phyloP scores from a whole-genome alignment of 2,329 filamentous ascomycete genomes.

The Paracorniculantispora psalliotae region DNA sequence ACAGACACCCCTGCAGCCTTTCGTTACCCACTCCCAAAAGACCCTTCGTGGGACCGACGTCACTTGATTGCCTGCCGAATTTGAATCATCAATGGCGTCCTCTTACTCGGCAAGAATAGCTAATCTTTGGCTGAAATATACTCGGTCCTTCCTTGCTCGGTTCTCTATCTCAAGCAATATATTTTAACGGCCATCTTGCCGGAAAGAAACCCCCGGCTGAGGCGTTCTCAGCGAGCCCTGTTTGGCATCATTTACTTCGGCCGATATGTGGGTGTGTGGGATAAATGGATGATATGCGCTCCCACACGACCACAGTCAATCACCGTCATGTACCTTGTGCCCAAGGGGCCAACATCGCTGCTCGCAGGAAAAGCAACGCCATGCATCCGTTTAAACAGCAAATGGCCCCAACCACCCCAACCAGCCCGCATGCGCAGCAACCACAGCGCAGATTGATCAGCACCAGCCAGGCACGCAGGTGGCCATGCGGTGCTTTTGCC shows the following conservation, averaged over 20 bases:
- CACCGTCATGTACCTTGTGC: slow-evolving; percentile 2
- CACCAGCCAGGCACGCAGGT: slow-evolving; percentile 4
- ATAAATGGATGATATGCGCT: not conserved
- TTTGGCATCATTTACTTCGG: too few species aligned
- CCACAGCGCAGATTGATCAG: not conserved
- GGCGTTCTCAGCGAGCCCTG: too few species aligned
- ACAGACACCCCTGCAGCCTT: not conserved
- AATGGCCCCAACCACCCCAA: not conserved
- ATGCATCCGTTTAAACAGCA: not conserved
- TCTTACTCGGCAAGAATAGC: not conserved
- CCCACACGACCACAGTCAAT: not conserved
- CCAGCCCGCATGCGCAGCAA: not conserved
- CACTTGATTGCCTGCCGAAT: not conserved
- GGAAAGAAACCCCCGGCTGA: too few species aligned
- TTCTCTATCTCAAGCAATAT: too few species aligned
- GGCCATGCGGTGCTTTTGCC: not conserved
- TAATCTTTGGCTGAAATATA: too few species aligned
- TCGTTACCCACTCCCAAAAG: not conserved
- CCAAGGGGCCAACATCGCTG: not conserved
- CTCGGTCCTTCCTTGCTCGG: not conserved
- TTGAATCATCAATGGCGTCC: not conserved
- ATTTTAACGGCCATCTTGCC: too few species aligned
- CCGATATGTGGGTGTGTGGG: not conserved
- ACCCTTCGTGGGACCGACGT: slow-evolving; percentile 5
- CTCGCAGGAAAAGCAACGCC: not conserved